Evolutionary conservation across 1,284 basidiomycete genomes (phyloP).

Genomic region (Xanthoconium separans): DNA sequence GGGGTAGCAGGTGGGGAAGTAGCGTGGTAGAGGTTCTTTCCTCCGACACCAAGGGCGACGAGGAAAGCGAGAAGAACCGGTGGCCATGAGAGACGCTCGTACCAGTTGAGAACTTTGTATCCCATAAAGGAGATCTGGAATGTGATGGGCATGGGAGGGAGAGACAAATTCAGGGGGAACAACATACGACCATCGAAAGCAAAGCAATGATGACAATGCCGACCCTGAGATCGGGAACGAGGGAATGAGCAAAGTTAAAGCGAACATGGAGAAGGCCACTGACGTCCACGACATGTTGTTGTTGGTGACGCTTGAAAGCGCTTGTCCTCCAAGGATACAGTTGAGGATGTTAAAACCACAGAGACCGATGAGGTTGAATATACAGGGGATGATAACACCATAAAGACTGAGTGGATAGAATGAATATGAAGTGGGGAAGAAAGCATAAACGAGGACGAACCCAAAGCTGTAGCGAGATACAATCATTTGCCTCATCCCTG

Average conservation of each 20-base stretch:
- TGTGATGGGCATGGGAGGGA: conserved; percentile 1
- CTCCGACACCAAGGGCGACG: conserved; percentile 72
- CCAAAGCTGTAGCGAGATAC: conserved; percentile 79
- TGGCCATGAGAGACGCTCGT: conserved; percentile 76
- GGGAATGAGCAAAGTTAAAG: conserved; percentile 4
- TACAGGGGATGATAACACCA: conserved; percentile 61
- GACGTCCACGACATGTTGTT: conserved; percentile 68
- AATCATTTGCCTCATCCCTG: conserved; percentile 88
- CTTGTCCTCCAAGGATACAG: conserved; percentile 77
- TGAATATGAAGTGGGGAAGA: not conserved
- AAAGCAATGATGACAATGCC: conserved; percentile 87
- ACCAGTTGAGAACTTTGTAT: conserved; percentile 73
- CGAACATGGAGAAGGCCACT: conserved; percentile 18
- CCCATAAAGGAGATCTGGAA: conserved; percentile 77
- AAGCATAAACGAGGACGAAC: conserved; percentile 35
- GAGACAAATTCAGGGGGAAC: not conserved
- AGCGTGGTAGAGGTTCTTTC: conserved; percentile 56
- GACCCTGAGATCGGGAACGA: conserved; percentile 47
- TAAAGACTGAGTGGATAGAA: conserved; percentile 49
- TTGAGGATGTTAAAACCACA: conserved; percentile 78
- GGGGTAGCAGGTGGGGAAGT: conserved; percentile 44
- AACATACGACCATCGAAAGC: conserved; percentile 69
- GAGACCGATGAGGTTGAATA: conserved; percentile 65
- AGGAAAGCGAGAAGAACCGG: conserved; percentile 78
- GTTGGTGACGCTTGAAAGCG: conserved; percentile 68